These are phyloP conservation scores for Venturia oleaginea DNA, from an alignment of 2,329 filamentous ascomycete species.

Conservation along the genomic window DNA sequence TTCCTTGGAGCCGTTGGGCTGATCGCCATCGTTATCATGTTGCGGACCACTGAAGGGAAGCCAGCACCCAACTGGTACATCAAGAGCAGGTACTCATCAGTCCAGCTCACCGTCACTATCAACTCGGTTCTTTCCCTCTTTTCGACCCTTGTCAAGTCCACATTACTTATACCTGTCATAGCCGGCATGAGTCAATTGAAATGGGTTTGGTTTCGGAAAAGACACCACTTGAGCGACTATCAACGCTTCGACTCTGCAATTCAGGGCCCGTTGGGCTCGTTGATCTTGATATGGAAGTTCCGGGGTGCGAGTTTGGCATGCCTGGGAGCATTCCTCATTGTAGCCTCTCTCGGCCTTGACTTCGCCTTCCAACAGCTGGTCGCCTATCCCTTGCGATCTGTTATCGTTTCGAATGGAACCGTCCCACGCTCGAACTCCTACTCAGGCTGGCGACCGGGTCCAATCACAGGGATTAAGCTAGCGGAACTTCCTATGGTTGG, in stretches of 20 bases:
- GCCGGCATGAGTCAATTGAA: slow-evolving; percentile 29
- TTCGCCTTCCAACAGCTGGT: slow-evolving; percentile 10
- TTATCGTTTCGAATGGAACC: neutral
- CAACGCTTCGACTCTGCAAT: slow-evolving; percentile 24
- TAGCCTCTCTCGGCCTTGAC: slow-evolving; percentile 12
- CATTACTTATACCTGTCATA: slow-evolving; percentile 24
- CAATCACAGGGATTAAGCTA: neutral
- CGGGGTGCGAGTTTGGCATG: slow-evolving; percentile 4
- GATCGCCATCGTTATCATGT: slow-evolving; percentile 7
- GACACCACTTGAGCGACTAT: slow-evolving; percentile 20
- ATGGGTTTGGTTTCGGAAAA: slow-evolving; percentile 24
- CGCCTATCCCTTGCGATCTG: slow-evolving; percentile 8
- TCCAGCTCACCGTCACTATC: slow-evolving; percentile 9
- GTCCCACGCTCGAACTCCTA: slow-evolving; percentile 10
- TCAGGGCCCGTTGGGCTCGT: slow-evolving; percentile 7
- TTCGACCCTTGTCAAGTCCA: slow-evolving; percentile 23
- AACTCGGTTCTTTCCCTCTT: slow-evolving; percentile 29
- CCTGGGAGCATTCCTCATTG: slow-evolving; percentile 7
- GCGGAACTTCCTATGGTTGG: slow-evolving; percentile 6
- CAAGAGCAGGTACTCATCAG: neutral
- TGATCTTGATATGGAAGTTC: slow-evolving; percentile 7
- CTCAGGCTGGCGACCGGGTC: neutral
- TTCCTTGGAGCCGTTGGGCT: slow-evolving; percentile 2
- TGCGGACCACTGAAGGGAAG: slow-evolving; percentile 1
- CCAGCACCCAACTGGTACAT: slow-evolving; percentile 4